phyloP scores from a whole-genome alignment of 179 eudicot species.

The Gypsophila paniculata region DNA sequence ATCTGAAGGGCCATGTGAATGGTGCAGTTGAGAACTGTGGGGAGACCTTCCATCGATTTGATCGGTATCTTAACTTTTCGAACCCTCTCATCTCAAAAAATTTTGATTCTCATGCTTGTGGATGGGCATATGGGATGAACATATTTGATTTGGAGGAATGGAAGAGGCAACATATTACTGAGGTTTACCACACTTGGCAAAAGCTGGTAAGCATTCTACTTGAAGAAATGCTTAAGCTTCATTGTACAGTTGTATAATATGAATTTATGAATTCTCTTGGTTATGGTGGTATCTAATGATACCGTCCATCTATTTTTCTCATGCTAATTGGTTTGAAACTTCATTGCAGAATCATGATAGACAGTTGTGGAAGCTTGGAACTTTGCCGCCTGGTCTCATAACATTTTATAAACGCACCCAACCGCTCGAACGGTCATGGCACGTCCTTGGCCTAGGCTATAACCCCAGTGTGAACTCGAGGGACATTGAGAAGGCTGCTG shows the following conservation, averaged over 20 bases:
- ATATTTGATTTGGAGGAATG: conserved; percentile 79
- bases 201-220: conserved; percentile 53
- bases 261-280: no score
- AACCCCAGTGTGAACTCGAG: conserved; percentile 36
- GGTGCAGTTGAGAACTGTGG: conserved; percentile 97
- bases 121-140: conserved; percentile 99
- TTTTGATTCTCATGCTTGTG: conserved; percentile 93
- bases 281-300: no score
- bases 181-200: conserved; percentile 95
- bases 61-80: conserved; percentile 87
- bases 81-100: conserved; percentile 74
- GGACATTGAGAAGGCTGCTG: conserved; percentile 45
- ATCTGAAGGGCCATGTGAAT: conserved; percentile 79
- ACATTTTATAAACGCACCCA: conserved; percentile 41
- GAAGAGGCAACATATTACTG: conserved; percentile 87
- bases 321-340: conserved; percentile 1
- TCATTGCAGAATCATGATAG: conserved; percentile 74
- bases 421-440: conserved; percentile 43
- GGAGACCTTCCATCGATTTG: conserved; percentile 87
- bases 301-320: no score
- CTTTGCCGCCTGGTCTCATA: conserved; percentile 48
- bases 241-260: no score
- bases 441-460: conserved; percentile 48
- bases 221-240: not conserved
- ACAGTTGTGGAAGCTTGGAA: conserved; percentile 58